Percentiles rank a stretch among this genome's conserved stretches.
These are phyloP conservation scores for Eimeria sp. DNA, from an alignment of 169 alveolate genomes.

Conservation along the genomic window DNA sequence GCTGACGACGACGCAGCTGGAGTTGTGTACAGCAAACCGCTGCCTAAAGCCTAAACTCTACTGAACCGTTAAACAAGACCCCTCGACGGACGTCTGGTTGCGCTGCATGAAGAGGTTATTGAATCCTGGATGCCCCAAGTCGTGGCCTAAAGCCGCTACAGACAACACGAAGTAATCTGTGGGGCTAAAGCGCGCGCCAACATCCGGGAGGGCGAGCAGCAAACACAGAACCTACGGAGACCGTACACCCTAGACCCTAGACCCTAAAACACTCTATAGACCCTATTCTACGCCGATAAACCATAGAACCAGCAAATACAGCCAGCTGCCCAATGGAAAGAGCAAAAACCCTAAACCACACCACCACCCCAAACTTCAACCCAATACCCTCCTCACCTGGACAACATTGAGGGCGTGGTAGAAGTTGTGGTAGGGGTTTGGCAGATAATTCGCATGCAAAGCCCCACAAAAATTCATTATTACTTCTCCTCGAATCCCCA, in stretches of 20 bases:
- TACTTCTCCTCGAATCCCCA: constrained; percentile 71
- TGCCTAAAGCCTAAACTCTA: not conserved
- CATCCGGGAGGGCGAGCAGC: constrained; percentile 72
- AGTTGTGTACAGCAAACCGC: not conserved
- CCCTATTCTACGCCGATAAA: not conserved
- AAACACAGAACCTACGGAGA: constrained; percentile 66
- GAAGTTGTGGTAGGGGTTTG: constrained; percentile 82
- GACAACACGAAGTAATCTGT: constrained; percentile 73
- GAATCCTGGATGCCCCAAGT: constrained; percentile 83
- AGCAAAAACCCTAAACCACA: not conserved
- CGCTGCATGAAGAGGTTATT: constrained; percentile 78
- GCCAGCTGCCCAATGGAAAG: too few species aligned
- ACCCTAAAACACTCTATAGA: not conserved
- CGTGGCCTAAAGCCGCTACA: constrained; percentile 83
- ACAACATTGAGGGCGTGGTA: constrained; percentile 82
- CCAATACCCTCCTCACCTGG: constrained; percentile 14
- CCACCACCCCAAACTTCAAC: not conserved
- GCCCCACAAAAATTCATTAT: constrained; percentile 64
- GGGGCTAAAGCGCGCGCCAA: constrained; percentile 70
- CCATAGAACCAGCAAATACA: not conserved
- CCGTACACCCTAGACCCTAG: constrained; percentile 12
- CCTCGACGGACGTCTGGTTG: not conserved
- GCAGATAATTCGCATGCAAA: constrained; percentile 41
- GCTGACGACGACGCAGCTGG: too few species aligned
- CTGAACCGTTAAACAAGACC: not conserved